Percentiles rank a stretch among this genome's conserved stretches.
Conservation (phyloP, 257 asterid genomes). For the Mentha longifolia region DNA sequence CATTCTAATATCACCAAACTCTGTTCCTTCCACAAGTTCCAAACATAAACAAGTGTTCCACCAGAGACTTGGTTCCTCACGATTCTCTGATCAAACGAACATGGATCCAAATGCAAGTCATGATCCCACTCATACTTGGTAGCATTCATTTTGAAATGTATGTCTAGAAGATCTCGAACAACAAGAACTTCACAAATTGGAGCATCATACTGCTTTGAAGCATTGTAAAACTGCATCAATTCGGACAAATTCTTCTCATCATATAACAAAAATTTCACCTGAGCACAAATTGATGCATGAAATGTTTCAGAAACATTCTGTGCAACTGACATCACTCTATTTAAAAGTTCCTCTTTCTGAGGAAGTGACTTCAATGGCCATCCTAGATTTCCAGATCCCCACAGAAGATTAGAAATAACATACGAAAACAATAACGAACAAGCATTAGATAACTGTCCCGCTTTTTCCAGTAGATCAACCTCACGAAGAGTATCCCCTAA, state of each 20-base stretch:
- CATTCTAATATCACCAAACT: constrained; percentile 37
- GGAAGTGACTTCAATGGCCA: constrained; percentile 62
- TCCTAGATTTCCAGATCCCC: constrained; percentile 48
- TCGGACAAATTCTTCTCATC: constrained; percentile 36
- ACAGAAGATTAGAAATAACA: constrained; percentile 43
- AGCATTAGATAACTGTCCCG: constrained; percentile 35
- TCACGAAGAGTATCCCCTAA: constrained; percentile 47
- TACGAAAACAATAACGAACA: constrained; percentile 36
- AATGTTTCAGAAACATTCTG: constrained; percentile 34
- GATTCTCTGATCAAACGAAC: constrained; percentile 30
- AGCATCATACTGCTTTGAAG: constrained; percentile 32
- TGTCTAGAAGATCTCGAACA: constrained; percentile 48
- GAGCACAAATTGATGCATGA: constrained; percentile 34
- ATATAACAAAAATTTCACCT: constrained; percentile 41
- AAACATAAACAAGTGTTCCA: constrained; percentile 42
- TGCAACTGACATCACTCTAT: constrained; percentile 42
- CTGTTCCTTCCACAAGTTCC: constrained; percentile 48
- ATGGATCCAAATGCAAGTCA: constrained; percentile 30
- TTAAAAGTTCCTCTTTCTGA: constrained; percentile 38
- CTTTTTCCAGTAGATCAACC: constrained; percentile 47
- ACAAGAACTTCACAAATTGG: constrained; percentile 41
- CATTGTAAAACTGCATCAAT: constrained; percentile 36
- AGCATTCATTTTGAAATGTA: constrained; percentile 36
- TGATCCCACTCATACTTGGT: constrained; percentile 47
- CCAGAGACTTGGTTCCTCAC: constrained; percentile 37